Conservation (phyloP, 305 asterid species). For the Fraxinus ornus region DNA sequence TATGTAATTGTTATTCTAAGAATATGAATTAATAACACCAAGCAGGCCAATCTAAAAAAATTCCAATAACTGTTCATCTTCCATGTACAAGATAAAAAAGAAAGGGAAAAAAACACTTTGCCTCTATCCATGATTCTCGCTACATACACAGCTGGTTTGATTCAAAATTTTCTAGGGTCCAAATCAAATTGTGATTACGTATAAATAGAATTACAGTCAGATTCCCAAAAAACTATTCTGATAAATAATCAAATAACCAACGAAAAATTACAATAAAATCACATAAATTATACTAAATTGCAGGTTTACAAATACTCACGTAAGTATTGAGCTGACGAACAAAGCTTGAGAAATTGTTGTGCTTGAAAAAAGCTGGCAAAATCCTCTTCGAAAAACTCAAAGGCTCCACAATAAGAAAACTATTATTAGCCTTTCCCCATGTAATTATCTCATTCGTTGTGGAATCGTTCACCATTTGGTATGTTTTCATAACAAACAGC, state of each 20-base stretch:
- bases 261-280: not conserved
- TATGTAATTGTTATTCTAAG: not conserved
- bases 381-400: constrained; percentile 63
- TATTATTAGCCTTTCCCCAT: constrained; percentile 67
- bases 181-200: not conserved
- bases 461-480: constrained; percentile 78
- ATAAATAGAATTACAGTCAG: not conserved
- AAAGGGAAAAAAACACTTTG: not conserved
- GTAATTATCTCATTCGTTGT: constrained; percentile 47
- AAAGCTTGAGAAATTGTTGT: constrained; percentile 84
- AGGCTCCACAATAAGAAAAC: constrained; percentile 67
- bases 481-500: constrained; percentile 80
- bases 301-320: constrained; percentile 37
- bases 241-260: not conserved
- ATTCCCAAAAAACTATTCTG: not conserved
- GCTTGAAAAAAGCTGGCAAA: constrained; percentile 73
- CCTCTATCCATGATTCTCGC: not conserved
- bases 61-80: not conserved
- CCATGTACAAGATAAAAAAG: not conserved
- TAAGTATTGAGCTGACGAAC: constrained; percentile 91
- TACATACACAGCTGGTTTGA: not conserved
- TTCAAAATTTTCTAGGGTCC: not conserved
- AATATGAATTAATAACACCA: not conserved
- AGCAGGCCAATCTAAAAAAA: not conserved
- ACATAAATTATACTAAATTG: not conserved